Evolutionary conservation across 768 basidiomycete genomes (phyloP).

Genomic region (Phlebiopsis flavidoalba): DNA sequence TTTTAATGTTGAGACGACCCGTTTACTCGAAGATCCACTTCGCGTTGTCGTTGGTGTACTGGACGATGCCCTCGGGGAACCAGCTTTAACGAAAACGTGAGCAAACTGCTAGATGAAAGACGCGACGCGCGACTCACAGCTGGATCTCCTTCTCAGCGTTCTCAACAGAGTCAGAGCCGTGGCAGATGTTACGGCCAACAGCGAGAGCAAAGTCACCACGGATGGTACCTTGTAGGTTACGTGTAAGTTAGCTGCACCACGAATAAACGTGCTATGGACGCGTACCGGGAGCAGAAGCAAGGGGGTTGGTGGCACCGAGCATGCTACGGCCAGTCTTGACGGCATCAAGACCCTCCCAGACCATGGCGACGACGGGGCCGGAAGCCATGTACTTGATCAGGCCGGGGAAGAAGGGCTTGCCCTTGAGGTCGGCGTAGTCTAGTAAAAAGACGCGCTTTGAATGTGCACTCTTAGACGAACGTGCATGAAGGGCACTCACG

Average conservation of each 20-base stretch:
- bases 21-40: conserved; percentile 78
- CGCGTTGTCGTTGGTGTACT: conserved; percentile 63
- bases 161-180: conserved; percentile 87
- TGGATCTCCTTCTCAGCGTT: conserved; percentile 91
- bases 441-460: neutral
- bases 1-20: conserved; percentile 7
- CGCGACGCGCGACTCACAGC: conserved; percentile 50
- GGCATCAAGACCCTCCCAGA: conserved; percentile 91
- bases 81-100: conserved; percentile 44
- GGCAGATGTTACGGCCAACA: conserved; percentile 92
- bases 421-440: conserved; percentile 94
- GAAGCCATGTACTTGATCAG: conserved; percentile 94
- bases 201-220: conserved; percentile 94
- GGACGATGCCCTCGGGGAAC: conserved; percentile 84
- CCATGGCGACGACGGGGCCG: conserved; percentile 95
- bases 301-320: conserved; percentile 97
- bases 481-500: conserved; percentile 39
- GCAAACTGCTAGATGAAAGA: neutral
- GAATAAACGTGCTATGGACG: conserved; percentile 7
- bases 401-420: conserved; percentile 94
- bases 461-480: conserved; percentile 24
- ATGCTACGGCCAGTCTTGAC: conserved; percentile 95
- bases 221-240: conserved; percentile 67
- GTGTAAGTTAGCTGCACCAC: neutral
- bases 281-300: conserved; percentile 80